These are phyloP conservation scores for Atkinsonella hypoxylon DNA, from an alignment of 2,329 filamentous ascomycete species.

Conservation along the genomic window DNA sequence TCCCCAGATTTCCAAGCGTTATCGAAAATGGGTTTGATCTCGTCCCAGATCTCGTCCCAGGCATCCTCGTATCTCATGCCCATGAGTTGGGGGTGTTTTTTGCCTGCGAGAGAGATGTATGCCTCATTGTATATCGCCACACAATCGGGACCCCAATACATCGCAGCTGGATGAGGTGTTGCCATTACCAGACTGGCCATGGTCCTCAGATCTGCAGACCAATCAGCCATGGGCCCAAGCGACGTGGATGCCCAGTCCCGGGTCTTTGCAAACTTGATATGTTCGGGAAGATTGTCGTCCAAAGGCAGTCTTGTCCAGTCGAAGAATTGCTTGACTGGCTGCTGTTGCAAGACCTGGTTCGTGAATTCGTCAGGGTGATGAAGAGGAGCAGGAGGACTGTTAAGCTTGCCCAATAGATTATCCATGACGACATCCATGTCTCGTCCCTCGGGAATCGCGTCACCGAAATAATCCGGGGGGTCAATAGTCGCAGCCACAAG, in stretches of 20 bases:
- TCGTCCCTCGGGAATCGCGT: conserved; percentile 10
- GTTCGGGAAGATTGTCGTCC: conserved; percentile 49
- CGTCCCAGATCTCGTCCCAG: conserved; percentile 66
- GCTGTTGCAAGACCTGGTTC: conserved; percentile 24
- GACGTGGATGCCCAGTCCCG: conserved; percentile 63
- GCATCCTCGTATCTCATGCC: conserved; percentile 56
- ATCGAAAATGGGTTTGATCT: conserved; percentile 55
- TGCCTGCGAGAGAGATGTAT: conserved; percentile 57
- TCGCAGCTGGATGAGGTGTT: conserved; percentile 59
- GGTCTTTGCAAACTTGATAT: conserved; percentile 61
- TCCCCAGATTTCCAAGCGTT: conserved; percentile 58
- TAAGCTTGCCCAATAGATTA: background rate
- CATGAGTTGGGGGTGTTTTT: conserved; percentile 68
- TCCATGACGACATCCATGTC: conserved; percentile 5
- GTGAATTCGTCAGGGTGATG: conserved; percentile 31
- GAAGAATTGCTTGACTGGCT: conserved; percentile 31
- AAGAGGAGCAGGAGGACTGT: conserved; percentile 11
- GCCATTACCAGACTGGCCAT: conserved; percentile 79
- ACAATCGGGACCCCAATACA: conserved; percentile 68
- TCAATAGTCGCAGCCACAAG: conserved; percentile 9
- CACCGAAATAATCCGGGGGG: conserved; percentile 32
- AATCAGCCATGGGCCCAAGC: conserved; percentile 63
- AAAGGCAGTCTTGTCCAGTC: conserved; percentile 70
- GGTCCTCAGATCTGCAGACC: conserved; percentile 58
- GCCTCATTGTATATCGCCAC: conserved; percentile 63